Evolutionary conservation across 2,329 filamentous ascomycete genomes (phyloP), one percentile per base, ranked within the genome.

Genomic region (Fusarium staphyleae): DNA sequence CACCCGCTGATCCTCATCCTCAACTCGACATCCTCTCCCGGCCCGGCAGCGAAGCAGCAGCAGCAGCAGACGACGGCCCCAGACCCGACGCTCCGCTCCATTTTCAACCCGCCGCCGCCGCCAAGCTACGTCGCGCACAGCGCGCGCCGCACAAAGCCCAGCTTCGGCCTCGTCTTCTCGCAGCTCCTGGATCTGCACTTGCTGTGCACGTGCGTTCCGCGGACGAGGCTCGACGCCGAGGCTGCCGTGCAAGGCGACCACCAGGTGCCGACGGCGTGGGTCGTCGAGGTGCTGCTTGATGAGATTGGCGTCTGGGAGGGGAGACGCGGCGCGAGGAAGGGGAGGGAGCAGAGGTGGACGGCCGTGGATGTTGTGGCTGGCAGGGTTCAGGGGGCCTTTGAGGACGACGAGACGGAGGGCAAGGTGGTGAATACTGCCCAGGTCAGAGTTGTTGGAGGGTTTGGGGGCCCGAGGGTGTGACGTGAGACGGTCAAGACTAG

Each of bases 101-200:
- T n/a, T n/a, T n/a, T n/a, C n/a, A n/a, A n/a, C n/a, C n/a, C n/a
- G n/a, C n/a, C n/a, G n/a, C n/a, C 65, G 12, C 49, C 63, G 15
- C 22, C 58, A 32, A 40, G 57, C 36, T 39, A 61, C 12, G 59
- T 52, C 9, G 12, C 39, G 5, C 43, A 37, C 9, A 54, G 56
- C n/a, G 53, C 52, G 33, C 32, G 62, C 39, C 66, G 70, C 45
- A 78, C 73, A 55, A 83, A 79, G 53, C 81, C 81, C 5, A 75
- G 75, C 13, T 85, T 84, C 48, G 84, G 84, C 5, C 71, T 77
- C 12, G 75, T 81, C 4, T 87, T 87, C 56, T 63, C 77, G 5
- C 79, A 83, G 67, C 73, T 86, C 34, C 71, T 84, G 0, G 78
- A 84, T 37, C 44, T 86, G 14, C 83, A 86, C 54, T 58, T 87